A percentile compares a stretch with the other conserved stretches of the same genome.
These are phyloP conservation scores for Globisporangium barbulae DNA, from an alignment of 352 stramenopile genomes.

Conservation along the genomic window DNA sequence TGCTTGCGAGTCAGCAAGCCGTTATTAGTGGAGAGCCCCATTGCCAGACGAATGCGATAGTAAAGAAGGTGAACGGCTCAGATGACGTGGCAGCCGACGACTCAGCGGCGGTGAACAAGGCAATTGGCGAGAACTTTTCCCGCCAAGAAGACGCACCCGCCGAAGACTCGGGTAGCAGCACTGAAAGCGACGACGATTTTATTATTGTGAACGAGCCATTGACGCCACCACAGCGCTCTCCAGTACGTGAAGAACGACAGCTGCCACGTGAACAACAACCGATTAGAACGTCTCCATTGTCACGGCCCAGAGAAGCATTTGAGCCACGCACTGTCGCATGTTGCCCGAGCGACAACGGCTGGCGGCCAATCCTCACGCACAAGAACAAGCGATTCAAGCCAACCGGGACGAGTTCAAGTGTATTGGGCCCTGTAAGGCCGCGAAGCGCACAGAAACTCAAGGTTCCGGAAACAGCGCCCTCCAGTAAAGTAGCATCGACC, in stretches of 20 bases:
- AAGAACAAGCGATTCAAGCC: not conserved
- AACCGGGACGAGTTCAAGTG: not conserved
- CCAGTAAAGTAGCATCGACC: no score
- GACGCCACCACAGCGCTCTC: not conserved
- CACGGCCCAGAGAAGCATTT: no score
- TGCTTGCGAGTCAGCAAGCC: not conserved
- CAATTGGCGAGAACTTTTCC: not conserved
- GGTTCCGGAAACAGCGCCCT: no score
- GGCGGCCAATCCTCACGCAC: constrained; percentile 1
- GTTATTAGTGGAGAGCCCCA: no score
- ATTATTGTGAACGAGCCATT: not conserved
- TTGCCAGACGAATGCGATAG: not conserved
- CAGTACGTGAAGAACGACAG: no score
- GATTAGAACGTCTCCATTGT: no score
- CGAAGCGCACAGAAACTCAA: no score
- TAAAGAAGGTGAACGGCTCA: not conserved
- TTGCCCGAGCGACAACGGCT: not conserved
- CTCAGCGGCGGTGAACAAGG: not conserved
- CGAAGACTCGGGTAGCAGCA: not conserved
- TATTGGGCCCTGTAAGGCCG: no score
- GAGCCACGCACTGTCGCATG: not conserved
- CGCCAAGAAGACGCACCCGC: not conserved
- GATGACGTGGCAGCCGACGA: not conserved
- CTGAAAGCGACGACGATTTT: not conserved
- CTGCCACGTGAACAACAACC: not conserved